Evolutionary conservation across 768 basidiomycete species (phyloP).

Genomic region (Lepiota venenata): DNA sequence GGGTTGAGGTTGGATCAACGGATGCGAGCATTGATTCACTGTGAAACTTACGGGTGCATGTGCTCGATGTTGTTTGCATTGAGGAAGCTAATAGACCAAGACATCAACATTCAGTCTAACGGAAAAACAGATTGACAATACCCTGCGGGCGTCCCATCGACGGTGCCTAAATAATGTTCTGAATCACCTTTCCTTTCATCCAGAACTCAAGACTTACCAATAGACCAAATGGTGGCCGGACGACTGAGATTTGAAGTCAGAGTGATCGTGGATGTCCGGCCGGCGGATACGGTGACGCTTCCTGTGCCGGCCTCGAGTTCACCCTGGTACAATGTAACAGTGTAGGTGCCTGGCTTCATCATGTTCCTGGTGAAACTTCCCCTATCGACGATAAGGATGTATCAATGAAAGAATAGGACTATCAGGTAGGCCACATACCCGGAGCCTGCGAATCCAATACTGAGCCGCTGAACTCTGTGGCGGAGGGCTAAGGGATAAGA

Average conservation of each 20-base stretch:
- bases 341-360: slow-evolving; percentile 50
- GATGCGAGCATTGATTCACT: too few relatives aligned
- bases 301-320: slow-evolving; percentile 43
- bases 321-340: slow-evolving; percentile 41
- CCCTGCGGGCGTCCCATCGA: slow-evolving; percentile 44
- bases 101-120: background rate
- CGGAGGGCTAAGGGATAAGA: background rate
- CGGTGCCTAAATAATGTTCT: slow-evolving; percentile 26
- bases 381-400: slow-evolving; percentile 15
- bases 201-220: slow-evolving; percentile 25
- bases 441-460: slow-evolving; percentile 41
- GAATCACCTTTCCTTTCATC: background rate
- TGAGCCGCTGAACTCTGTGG: slow-evolving; percentile 39
- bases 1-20: too few relatives aligned
- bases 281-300: slow-evolving; percentile 38
- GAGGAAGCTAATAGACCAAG: slow-evolving; percentile 30
- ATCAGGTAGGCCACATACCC: slow-evolving; percentile 24
- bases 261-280: slow-evolving; percentile 31
- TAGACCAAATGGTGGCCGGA: slow-evolving; percentile 40
- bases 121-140: slow-evolving; percentile 9
- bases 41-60: slow-evolving; percentile 40
- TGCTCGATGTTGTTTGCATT: slow-evolving; percentile 48
- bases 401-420: background rate
- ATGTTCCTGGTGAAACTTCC: slow-evolving; percentile 39
- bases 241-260: slow-evolving; percentile 27